phyloP scores from a whole-genome alignment of 805 yeast genomes.

The Pichia ethanolica region DNA sequence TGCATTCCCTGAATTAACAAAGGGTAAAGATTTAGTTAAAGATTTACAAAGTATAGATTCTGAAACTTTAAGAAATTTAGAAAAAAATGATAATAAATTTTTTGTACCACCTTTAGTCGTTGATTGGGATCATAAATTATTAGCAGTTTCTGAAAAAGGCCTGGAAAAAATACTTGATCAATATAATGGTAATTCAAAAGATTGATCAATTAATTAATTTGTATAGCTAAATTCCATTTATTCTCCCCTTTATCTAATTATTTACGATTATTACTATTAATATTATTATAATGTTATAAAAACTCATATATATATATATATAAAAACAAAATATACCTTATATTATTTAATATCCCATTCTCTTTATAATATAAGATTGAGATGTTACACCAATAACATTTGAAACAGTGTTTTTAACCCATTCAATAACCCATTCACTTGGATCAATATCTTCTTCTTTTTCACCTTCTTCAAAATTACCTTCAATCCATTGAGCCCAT shows the following conservation, averaged over 20 bases:
- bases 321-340: background rate
- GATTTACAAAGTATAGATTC: conserved; percentile 13
- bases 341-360: conserved; percentile 61
- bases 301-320: too few species aligned
- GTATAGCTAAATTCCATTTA: too few species aligned
- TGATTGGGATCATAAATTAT: conserved; percentile 53
- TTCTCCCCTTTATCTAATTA: too few species aligned
- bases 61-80: conserved; percentile 4
- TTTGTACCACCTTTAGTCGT: conserved; percentile 45
- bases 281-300: too few species aligned
- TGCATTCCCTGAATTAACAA: conserved; percentile 25
- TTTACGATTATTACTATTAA: too few species aligned
- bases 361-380: conserved; percentile 79
- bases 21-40: conserved; percentile 9
- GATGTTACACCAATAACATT: conserved; percentile 81
- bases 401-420: conserved; percentile 74
- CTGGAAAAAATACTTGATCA: conserved; percentile 38
- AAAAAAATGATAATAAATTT: background rate
- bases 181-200: conserved; percentile 20
- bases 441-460: conserved; percentile 41
- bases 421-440: conserved; percentile 72
- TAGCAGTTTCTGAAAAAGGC: conserved; percentile 42
- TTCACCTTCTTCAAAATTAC: conserved; percentile 22
- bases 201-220: background rate
- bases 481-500: conserved; percentile 92